Percentiles rank a stretch among this genome's conserved stretches.
phyloP scores from a whole-genome alignment of 331 rosid species.

The Rosa hybrid region DNA sequence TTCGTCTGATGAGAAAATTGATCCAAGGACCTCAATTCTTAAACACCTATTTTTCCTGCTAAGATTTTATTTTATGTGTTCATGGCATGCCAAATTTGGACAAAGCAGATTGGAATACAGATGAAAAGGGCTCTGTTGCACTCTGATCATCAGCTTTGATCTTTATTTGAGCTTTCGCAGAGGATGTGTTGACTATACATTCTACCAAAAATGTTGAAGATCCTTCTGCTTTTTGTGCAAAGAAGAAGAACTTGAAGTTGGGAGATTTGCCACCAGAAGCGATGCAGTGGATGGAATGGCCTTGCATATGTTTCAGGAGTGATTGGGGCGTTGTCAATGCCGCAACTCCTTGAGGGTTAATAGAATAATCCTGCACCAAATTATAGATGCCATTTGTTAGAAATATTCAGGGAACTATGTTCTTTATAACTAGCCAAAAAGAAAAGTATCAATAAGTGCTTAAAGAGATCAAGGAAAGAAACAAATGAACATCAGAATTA shows the following conservation, averaged over 20 bases:
- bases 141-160: constrained; percentile 88
- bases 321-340: constrained; percentile 63
- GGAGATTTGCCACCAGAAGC: constrained; percentile 97
- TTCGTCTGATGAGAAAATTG: background rate
- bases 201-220: constrained; percentile 76
- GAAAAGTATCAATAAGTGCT: background rate
- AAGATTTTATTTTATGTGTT: constrained; percentile 11
- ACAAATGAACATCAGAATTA: constrained; percentile 22
- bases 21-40: background rate
- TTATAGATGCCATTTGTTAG: constrained; percentile 1
- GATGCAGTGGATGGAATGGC: constrained; percentile 79
- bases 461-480: constrained; percentile 2
- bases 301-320: constrained; percentile 90
- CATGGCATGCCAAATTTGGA: constrained; percentile 67
- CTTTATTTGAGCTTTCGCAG: constrained; percentile 83
- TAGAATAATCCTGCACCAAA: constrained; percentile 64
- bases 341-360: constrained; percentile 71
- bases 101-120: constrained; percentile 79
- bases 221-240: constrained; percentile 83
- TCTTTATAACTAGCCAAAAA: background rate
- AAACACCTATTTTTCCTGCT: background rate
- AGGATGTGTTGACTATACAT: constrained; percentile 82
- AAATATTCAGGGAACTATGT: background rate
- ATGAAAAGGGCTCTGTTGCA: constrained; percentile 63
- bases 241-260: constrained; percentile 91